phyloP scores from a whole-genome alignment of 148 eudicot species.

The Camellia lanceoleosa region DNA sequence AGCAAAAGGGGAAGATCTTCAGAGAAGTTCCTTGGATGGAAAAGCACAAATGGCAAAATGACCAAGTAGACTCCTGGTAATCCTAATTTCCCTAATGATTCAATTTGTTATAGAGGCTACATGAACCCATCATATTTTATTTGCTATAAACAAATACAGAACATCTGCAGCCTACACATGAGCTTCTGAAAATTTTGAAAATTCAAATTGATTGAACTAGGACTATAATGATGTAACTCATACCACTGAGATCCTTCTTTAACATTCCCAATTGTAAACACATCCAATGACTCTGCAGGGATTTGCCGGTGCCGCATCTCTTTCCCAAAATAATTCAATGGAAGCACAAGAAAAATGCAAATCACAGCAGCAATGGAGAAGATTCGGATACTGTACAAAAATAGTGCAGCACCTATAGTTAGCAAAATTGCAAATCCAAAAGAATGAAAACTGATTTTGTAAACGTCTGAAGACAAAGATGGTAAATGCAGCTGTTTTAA shows the following conservation, averaged over 20 bases:
- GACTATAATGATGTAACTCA: constrained; percentile 4
- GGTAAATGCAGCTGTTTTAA: no score
- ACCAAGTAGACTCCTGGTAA: background rate
- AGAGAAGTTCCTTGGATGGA: background rate
- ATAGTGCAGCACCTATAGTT: constrained; percentile 17
- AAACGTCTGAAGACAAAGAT: background rate
- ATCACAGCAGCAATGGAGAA: constrained; percentile 73
- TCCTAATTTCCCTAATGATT: background rate
- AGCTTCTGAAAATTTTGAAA: background rate
- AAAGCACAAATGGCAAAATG: background rate
- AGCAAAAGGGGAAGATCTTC: background rate
- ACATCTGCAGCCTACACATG: background rate
- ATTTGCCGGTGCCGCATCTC: constrained; percentile 46
- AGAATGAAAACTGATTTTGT: background rate
- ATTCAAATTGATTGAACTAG: constrained; percentile 1
- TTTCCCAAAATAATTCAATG: constrained; percentile 78
- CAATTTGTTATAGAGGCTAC: background rate
- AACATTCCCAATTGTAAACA: constrained; percentile 72
- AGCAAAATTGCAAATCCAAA: constrained; percentile 9
- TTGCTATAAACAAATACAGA: background rate
- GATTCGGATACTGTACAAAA: constrained; percentile 67
- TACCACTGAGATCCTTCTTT: constrained; percentile 77
- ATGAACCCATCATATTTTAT: background rate
- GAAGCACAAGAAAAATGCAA: constrained; percentile 76
- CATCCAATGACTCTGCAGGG: constrained; percentile 52